phyloP scores from a whole-genome alignment of 1,139 yeast genomes.

The Scheffersomyces insectosa region DNA sequence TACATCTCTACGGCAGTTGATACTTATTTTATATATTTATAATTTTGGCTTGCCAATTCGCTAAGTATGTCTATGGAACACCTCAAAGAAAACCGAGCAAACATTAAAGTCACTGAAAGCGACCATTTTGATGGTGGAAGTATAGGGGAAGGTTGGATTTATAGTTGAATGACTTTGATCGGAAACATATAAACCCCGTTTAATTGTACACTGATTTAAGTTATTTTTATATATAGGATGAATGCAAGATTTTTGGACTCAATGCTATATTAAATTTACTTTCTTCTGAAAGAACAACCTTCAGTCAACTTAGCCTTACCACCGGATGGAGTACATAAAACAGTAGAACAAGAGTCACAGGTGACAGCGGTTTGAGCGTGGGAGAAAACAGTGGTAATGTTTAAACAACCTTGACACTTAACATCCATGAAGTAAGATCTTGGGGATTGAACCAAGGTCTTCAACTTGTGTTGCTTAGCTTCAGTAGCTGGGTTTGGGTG shows the following conservation, averaged over 20 bases:
- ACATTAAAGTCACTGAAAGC: too few species aligned
- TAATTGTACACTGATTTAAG: conserved; percentile 9
- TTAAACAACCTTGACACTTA: conserved; percentile 98
- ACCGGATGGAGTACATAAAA: conserved; percentile 98
- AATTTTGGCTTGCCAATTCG: too few species aligned
- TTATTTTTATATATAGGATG: conserved; percentile 5
- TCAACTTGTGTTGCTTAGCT: conserved; percentile 95
- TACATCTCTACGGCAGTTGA: too few species aligned
- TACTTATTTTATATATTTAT: too few species aligned
- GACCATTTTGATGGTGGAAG: background rate
- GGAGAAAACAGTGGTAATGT: conserved; percentile 98
- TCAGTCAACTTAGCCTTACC: conserved; percentile 99
- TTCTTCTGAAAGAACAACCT: conserved; percentile 99
- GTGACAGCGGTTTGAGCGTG: conserved; percentile 99
- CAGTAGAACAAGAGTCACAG: conserved; percentile 98
- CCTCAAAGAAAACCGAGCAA: too few species aligned
- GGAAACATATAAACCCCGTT: conserved; percentile 6
- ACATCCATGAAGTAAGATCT: conserved; percentile 99
- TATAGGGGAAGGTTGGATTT: conserved; percentile 1
- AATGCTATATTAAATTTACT: conserved; percentile 51
- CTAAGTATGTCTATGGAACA: too few species aligned
- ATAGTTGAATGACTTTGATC: background rate
- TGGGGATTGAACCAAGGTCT: conserved; percentile 96
- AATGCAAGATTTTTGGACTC: conserved; percentile 1
- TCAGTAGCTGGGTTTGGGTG: conserved; percentile 97